These are phyloP conservation scores for Datisca glomerata DNA, from an alignment of 306 rosid genomes.

Conservation along the genomic window DNA sequence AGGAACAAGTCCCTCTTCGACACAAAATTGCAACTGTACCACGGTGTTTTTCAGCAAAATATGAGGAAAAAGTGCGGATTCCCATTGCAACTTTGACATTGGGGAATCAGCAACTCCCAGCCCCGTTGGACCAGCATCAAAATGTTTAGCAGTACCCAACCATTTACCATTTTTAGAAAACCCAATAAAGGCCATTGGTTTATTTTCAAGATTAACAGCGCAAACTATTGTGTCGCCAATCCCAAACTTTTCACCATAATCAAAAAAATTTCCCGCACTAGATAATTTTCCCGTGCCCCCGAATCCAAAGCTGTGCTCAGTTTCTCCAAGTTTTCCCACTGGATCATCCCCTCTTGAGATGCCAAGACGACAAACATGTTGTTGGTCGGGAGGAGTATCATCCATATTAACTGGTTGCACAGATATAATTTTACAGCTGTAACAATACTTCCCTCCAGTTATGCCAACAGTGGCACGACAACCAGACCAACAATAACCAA, in stretches of 20 bases:
- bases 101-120: slow-evolving; percentile 23
- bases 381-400: slow-evolving; percentile 25
- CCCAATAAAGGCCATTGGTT: slow-evolving; percentile 34
- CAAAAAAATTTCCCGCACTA: slow-evolving; percentile 17
- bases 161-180: slow-evolving; percentile 52
- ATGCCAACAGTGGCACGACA: slow-evolving; percentile 42
- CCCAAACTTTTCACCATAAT: slow-evolving; percentile 44
- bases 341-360: slow-evolving; percentile 35
- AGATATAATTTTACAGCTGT: slow-evolving; percentile 34
- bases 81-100: slow-evolving; percentile 14
- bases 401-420: slow-evolving; percentile 23
- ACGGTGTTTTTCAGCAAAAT: slow-evolving; percentile 42
- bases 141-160: slow-evolving; percentile 26
- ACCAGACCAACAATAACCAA: slow-evolving; percentile 59
- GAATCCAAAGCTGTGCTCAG: slow-evolving; percentile 34
- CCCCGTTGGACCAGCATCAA: slow-evolving; percentile 29
- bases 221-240: slow-evolving; percentile 42
- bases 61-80: slow-evolving; percentile 40
- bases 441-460: slow-evolving; percentile 38
- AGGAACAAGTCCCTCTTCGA: slow-evolving; percentile 45
- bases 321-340: slow-evolving; percentile 46
- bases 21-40: slow-evolving; percentile 41
- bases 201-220: slow-evolving; percentile 36
- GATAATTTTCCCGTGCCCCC: slow-evolving; percentile 43
- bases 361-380: slow-evolving; percentile 37